Conservation (phyloP, 2,329 filamentous ascomycete genomes). For the Cordyceps fumosorosea region DNA sequence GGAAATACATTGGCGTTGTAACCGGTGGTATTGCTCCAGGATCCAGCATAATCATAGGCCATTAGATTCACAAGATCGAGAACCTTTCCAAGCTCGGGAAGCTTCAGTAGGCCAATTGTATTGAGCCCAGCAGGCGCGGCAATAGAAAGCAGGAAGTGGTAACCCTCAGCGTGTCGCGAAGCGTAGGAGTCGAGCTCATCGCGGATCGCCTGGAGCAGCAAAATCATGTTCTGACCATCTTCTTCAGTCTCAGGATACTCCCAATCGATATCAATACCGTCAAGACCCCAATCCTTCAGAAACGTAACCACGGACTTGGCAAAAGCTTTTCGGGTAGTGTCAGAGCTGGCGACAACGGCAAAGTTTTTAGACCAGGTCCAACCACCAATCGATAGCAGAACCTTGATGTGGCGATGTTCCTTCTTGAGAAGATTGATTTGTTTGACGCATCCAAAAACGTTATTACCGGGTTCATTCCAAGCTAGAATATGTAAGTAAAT, state of each 20-base stretch:
- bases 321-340: conserved; percentile 56
- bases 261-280: conserved; percentile 40
- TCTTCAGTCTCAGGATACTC: conserved; percentile 31
- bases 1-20: conserved; percentile 68
- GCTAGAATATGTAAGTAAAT: conserved; percentile 24
- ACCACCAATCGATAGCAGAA: conserved; percentile 74
- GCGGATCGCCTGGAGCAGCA: conserved; percentile 38
- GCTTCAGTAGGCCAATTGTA: conserved; percentile 43
- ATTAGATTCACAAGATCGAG: conserved; percentile 61
- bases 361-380: conserved; percentile 82
- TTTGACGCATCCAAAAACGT: conserved; percentile 76
- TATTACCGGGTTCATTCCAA: conserved; percentile 59
- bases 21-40: conserved; percentile 57
- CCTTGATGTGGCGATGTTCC: conserved; percentile 68
- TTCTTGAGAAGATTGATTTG: conserved; percentile 75
- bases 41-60: conserved; percentile 72
- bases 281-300: conserved; percentile 65
- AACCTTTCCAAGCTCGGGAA: conserved; percentile 39
- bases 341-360: conserved; percentile 57
- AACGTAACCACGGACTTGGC: conserved; percentile 62
- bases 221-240: conserved; percentile 38
- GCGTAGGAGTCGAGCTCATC: conserved; percentile 43
- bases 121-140: conserved; percentile 43
- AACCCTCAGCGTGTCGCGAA: conserved; percentile 33
- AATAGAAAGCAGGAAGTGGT: conserved; percentile 49